Percentiles rank a stretch among this genome's conserved stretches.
These are phyloP conservation scores for Eimeria sp. DNA, from an alignment of 169 alveolate genomes.

Conservation along the genomic window DNA sequence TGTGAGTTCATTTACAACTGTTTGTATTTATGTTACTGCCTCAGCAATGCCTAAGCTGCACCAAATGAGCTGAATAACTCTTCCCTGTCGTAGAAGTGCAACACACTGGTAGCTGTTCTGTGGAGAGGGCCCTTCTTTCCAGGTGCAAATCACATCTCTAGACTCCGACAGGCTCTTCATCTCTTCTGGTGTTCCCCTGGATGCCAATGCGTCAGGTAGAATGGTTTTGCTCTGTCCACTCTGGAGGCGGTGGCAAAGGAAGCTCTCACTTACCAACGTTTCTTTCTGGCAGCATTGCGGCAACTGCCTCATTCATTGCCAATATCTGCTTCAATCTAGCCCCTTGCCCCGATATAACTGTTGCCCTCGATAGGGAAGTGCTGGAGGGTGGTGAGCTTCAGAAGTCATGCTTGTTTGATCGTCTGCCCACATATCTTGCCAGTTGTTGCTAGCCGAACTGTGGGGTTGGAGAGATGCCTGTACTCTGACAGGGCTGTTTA, in stretches of 20 bases:
- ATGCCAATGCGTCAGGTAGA: slow-evolving; percentile 8
- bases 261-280: neutral
- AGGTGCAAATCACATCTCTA: neutral
- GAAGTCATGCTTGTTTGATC: neutral
- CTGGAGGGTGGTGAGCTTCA: slow-evolving; percentile 43
- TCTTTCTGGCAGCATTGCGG: slow-evolving; percentile 47
- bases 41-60: neutral
- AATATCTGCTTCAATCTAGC: neutral
- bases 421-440: neutral
- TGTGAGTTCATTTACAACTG: slow-evolving; percentile 14
- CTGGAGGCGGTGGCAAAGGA: neutral
- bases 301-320: slow-evolving; percentile 31
- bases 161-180: neutral
- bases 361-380: slow-evolving; percentile 47
- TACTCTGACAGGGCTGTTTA: neutral
- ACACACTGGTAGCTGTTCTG: neutral
- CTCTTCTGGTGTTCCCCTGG: neutral
- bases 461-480: neutral
- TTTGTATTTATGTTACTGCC: neutral
- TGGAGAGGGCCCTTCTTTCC: neutral
- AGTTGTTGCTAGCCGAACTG: neutral
- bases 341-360: slow-evolving; percentile 11
- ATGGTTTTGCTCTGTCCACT: slow-evolving; percentile 36
- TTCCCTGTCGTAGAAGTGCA: no score
- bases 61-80: no score